Base-by-base conservation (phyloP, 164 flowering plant genomes). In the Warburgia ugandensis region DNA sequence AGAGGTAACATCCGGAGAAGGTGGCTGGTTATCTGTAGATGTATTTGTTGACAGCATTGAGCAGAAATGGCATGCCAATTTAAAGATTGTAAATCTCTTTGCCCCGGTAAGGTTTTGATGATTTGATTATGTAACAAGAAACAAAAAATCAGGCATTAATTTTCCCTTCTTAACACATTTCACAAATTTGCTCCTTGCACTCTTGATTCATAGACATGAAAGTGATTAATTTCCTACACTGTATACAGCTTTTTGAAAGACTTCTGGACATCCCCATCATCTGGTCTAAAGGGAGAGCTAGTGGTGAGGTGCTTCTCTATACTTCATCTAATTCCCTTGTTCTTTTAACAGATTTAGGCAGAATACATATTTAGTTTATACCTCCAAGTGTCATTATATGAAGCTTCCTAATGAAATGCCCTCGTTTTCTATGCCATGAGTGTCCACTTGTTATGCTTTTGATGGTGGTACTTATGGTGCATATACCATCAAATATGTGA, bases 201-300 rank as follows among this genome's bases (percentile, higher is more conserved):
- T 40, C 27, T 49, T 1, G 12, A 12, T 29, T 1, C 9, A 6
- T 23, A 29, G 21, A 21, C 31, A 2, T 25, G 10, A 17, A 30
- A 19, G 19, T 53, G 6, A 3, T 29, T 48, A 13, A n/a, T n/a
- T n/a, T n/a, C n/a, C 25, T 29, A 25, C 22, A 28, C 12, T 62
- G 57, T 55, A 6, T 73, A 64, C 84, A 94, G 95, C 87, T 88
- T 52, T 88, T 94, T 63, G 99, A 94, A 54, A 80, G 90, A 68
- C 74, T 89, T 50, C 66, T 94, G 67, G 94, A 84, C 57, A 86
- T 94, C 69, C 99, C 99, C 48, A 82, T 94, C 46, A 56, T 27
- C n/a, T 94, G 95, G 95, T 76, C 83, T 42, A 71, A 75, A 61
- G 99, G 99, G 46, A 84, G 99, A 84, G 95, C 97, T 64, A 82